Evolutionary conservation across 1,284 basidiomycete species (phyloP), one percentile per base, ranked within the genome.

Genomic region (Cystobasidium slooffiae): DNA sequence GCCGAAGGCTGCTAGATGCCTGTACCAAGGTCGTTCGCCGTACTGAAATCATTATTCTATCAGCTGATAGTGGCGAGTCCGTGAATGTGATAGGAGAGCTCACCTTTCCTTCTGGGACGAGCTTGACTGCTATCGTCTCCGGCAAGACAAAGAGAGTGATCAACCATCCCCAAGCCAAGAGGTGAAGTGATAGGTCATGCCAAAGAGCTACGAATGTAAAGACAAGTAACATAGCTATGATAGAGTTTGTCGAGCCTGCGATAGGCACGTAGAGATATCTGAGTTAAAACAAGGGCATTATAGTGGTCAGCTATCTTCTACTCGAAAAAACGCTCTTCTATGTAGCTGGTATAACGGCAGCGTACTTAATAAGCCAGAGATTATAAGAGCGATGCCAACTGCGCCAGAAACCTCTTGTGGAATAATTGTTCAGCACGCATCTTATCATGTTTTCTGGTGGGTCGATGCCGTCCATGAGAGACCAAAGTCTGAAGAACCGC

Each of bases 171-270:
- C 97, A 99, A 0, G 93, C 89, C 0, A 99, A 85, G 6, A 99
- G 86, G 61, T 87, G 87, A 82, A 97, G 90, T 0, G 91, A 91
- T 0, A 99, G 85, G 81, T 98, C 96, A 80, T 99, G 96, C 97
- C 97, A 99, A 16, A 99, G 84, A 0, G 97, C 97, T n/a, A 98
- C 96, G 81, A 99, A 99, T 0, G 95, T 91, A 84, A 99, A 99
- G 41, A 97, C 89, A 20, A 97, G 84, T 6, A 91, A 77, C 0
- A 88, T 93, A 22, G 94, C 89, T 20, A 90, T 76, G 0, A 91
- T 80, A 2, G 88, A 83, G 76, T 88, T 88, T 31, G 87, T 84
- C 0, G 83, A 77, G 0, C 95, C 96, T 8, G 96, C 96, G 8
- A 98, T 85, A 0, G 96, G 96, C 41, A 99, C 86, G 83, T 99